Conservation (phyloP, 495 filamentous ascomycete species). For the Acidomyces sp. region DNA sequence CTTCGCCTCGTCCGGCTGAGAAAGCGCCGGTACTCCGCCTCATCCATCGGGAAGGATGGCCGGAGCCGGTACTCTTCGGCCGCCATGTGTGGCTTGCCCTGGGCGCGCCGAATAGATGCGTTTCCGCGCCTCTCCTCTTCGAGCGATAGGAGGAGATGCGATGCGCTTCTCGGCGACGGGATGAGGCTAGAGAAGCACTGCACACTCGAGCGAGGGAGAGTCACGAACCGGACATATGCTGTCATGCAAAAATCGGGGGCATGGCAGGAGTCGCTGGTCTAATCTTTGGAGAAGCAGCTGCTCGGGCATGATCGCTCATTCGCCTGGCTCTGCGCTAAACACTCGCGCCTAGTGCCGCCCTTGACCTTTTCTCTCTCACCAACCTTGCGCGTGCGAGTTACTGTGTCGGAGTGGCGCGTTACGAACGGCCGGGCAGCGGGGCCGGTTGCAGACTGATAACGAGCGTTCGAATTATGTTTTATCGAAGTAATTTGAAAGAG, state of each 20-base stretch:
- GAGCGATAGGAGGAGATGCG: not conserved
- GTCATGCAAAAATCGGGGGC: conserved; percentile 7
- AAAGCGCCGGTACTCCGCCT: conserved; percentile 9
- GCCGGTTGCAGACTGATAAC: conserved; percentile 26
- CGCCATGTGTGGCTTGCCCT: conserved; percentile 25
- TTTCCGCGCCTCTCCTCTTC: not conserved
- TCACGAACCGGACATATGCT: conserved; percentile 28
- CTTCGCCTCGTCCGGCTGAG: not conserved
- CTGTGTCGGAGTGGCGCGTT: conserved; percentile 19
- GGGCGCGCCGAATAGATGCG: conserved; percentile 1
- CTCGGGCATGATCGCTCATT: conserved; percentile 30
- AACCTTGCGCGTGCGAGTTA: conserved; percentile 3
- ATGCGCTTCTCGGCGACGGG: not conserved
- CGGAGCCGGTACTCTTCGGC: conserved; percentile 3
- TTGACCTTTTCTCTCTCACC: not conserved
- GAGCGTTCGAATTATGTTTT: conserved; percentile 20
- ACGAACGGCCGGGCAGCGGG: conserved; percentile 5
- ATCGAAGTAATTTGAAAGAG: conserved; percentile 7
- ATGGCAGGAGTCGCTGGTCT: conserved; percentile 16
- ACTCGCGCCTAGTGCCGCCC: not conserved
- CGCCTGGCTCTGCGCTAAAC: conserved; percentile 13
- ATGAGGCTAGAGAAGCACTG: conserved; percentile 2
- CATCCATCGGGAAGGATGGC: not conserved
- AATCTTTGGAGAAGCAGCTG: conserved; percentile 8
- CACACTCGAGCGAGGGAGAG: not conserved